Evolutionary conservation across 2,329 filamentous ascomycete genomes (phyloP), one percentile per base, ranked within the genome.

Genomic region (Golovinomyces cichoracearum): DNA sequence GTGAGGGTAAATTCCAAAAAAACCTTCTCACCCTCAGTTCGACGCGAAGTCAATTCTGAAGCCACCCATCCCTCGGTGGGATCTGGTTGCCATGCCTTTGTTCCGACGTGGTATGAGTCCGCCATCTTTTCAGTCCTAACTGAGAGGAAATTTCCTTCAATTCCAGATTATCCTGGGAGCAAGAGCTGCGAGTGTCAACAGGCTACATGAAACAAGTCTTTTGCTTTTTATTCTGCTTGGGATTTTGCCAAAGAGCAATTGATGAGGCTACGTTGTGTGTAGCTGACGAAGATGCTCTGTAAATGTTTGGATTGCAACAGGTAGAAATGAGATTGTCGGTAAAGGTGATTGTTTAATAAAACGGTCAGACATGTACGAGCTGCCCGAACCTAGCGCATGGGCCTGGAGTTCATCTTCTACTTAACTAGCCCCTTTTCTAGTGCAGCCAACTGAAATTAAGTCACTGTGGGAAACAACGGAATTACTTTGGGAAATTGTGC

Each of bases 81-180:
- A 70, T 98, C 90, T 59, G 90, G 86, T 74, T 95, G 90, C 90
- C 90, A 98, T 63, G 86, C 90, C 74, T 84, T 78, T 60, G 88
- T 95, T 62, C 88, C 90, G 62, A 94, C 76, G 72, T 95, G 86
- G 69, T 92, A 95, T 63, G 76, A 83, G 66, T 92, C 82, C 69
- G 84, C 83, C 86, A 93, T 93, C 51, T 56, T 53, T 55, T 53
- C 57, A 47, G 49, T 55, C 42, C 53, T 48, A 50, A 52, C 50
- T 49, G 29, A 29, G 33, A 5, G 45, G 25, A 9, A 23, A 15
- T 19, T 25, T 47, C 25, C 25, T 29, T 47, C 52, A 53, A 47
- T 38, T 48, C 49, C 45, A 51, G 48, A 53, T 52, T 46, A 49
- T 50, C 52, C 51, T 51, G 50, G 47, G 50, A 47, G 48, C 40